Conservation (phyloP, 73 alveolate species). For the Blepharisma stoltei region DNA sequence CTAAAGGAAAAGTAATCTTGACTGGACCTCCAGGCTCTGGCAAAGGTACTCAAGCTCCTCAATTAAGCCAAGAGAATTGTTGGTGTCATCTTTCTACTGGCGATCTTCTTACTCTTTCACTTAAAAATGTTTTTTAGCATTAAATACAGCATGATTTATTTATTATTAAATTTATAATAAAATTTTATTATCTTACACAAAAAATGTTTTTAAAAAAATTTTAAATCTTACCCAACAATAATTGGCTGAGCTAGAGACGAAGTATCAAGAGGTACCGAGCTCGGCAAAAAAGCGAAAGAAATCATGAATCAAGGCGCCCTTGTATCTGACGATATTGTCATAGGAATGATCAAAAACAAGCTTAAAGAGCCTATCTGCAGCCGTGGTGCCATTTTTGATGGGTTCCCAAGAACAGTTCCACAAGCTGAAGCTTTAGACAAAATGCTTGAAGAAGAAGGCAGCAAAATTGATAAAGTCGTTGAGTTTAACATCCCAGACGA, state of each 20-base stretch:
- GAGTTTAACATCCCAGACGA: slow-evolving; percentile 59
- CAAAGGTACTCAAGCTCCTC: slow-evolving; percentile 73
- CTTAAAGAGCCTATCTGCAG: slow-evolving; percentile 87
- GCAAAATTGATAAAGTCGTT: slow-evolving; percentile 42
- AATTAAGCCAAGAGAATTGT: slow-evolving; percentile 54
- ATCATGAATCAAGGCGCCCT: slow-evolving; percentile 89
- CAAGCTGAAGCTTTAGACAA: slow-evolving; percentile 77
- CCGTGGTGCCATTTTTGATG: slow-evolving; percentile 90
- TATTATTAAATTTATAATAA: too few species aligned
- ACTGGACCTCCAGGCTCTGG: slow-evolving; percentile 80
- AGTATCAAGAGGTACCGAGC: slow-evolving; percentile 56
- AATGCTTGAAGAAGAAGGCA: slow-evolving; percentile 60
- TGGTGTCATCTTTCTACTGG: slow-evolving; percentile 76
- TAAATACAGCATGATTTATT: too few species aligned
- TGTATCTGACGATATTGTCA: slow-evolving; percentile 91
- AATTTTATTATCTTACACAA: too few species aligned
- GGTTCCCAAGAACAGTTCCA: slow-evolving; percentile 89
- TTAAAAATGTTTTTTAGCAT: too few species aligned
- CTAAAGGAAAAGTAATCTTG: slow-evolving; percentile 48
- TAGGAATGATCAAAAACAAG: slow-evolving; percentile 82
- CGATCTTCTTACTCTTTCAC: slow-evolving; percentile 60
- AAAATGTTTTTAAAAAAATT: too few species aligned
- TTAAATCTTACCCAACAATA: too few species aligned
- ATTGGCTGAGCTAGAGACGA: too few species aligned
- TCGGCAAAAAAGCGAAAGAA: slow-evolving; percentile 78